Evolutionary conservation across 192 early-diverging fungal genomes (phyloP), one percentile per base, ranked within the genome.

Genomic region (Coemansia sp.): DNA sequence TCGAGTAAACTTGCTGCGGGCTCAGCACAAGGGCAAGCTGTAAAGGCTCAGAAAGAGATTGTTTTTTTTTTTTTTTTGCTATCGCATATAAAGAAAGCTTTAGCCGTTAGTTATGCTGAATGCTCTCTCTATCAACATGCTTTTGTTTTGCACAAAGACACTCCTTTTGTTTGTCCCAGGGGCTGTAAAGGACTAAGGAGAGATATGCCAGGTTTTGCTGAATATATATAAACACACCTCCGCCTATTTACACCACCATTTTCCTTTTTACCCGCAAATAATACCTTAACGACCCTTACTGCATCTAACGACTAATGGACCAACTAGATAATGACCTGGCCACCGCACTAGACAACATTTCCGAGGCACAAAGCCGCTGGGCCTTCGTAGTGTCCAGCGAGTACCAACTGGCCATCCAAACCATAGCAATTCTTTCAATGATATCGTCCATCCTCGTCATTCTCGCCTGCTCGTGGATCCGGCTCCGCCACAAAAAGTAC

Each of bases 1-100:
- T 53, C 61, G 62, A 42, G 64, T 83, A 26, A 64, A 61, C n/a
- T 39, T 53, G 11, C 50, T 76, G 39, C 72, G 81, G 46, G 63
- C 54, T 26, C 45, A 63, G 42, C 58, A 60, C 32, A 23, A 38
- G 2, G 54, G 21, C 28, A 15, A 20, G 38, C 52, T 53, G 0
- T 41, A 40, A 5, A 30, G 7, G 7, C 23, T 4, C 23, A 26
- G 23, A 26, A 26, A 26, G 23, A 26, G 14, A n/a, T n/a, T n/a
- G n/a, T n/a, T n/a, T n/a, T n/a, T 47, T 11, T 47, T 26, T 26
- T 26, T 18, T 28, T 47, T 47, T 47, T 11, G 41, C 41, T 5
- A n/a, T 42, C 6, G 5, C 2, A 17, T 9, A 42, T 42, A 42
- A 42, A 42, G 18, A 31, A 39, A 38, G 11, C 6, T 51, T 51